phyloP scores from a whole-genome alignment of 495 filamentous ascomycete genomes.

The Penicillium manginii region DNA sequence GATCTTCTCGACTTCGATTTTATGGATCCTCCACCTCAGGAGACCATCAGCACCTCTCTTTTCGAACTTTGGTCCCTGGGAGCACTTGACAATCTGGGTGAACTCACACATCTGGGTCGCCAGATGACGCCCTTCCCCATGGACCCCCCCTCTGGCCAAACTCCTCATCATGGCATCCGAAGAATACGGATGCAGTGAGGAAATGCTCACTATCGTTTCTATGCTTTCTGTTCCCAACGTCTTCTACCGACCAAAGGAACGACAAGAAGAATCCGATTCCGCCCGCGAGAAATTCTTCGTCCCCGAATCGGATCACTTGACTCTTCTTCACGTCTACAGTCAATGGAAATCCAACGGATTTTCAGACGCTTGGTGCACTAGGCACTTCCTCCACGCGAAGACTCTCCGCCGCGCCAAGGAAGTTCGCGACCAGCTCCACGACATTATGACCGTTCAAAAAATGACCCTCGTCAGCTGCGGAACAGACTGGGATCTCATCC shows the following conservation, averaged over 20 bases:
- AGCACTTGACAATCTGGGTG: constrained; percentile 90
- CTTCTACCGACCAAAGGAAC: constrained; percentile 97
- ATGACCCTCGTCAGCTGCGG: constrained; percentile 88
- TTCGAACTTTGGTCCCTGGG: constrained; percentile 99
- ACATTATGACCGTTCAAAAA: constrained; percentile 94
- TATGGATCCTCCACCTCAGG: constrained; percentile 98
- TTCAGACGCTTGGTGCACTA: constrained; percentile 88
- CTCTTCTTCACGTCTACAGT: constrained; percentile 91
- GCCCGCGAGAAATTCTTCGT: constrained; percentile 99
- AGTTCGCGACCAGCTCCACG: constrained; percentile 87
- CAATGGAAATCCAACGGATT: constrained; percentile 93
- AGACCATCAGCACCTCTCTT: constrained; percentile 94
- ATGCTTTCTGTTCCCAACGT: constrained; percentile 97
- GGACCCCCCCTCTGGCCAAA: constrained; percentile 93
- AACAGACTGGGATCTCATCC: constrained; percentile 94
- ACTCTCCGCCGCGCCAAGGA: constrained; percentile 88
- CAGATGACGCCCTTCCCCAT: constrained; percentile 98
- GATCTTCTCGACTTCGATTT: constrained; percentile 98
- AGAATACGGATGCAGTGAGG: constrained; percentile 90
- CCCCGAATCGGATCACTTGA: constrained; percentile 95
- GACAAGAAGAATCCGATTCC: constrained; percentile 93
- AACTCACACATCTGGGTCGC: constrained; percentile 81
- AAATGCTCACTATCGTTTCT: constrained; percentile 97
- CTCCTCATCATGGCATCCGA: constrained; percentile 85
- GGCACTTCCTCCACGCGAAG: constrained; percentile 93